These are phyloP conservation scores for Candida sphagnicola DNA, from an alignment of 805 yeast species.

Conservation along the genomic window DNA sequence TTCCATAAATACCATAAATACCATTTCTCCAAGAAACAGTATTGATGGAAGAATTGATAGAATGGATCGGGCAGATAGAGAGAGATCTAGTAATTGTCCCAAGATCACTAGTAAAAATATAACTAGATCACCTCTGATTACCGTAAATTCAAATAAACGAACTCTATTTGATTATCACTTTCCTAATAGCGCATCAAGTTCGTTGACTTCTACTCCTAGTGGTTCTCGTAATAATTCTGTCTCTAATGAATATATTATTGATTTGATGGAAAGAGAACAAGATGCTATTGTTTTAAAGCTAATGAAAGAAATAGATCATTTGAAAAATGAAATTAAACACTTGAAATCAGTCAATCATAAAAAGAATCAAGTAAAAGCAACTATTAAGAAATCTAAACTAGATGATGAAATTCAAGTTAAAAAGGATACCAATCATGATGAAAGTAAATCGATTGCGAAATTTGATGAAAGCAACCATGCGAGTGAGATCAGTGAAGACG, in stretches of 20 bases:
- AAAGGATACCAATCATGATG: constrained; percentile 2
- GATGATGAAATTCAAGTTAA: constrained; percentile 1
- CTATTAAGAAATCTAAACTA: background rate
- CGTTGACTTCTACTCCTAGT: constrained; percentile 1
- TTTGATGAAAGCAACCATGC: background rate
- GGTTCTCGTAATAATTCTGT: constrained; percentile 2
- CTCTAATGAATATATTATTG: constrained; percentile 48
- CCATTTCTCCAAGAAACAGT: constrained; percentile 1
- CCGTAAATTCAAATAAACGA: constrained; percentile 2
- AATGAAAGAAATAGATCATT: constrained; percentile 54
- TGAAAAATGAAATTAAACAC: constrained; percentile 51
- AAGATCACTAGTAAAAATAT: background rate
- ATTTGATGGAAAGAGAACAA: constrained; percentile 68
- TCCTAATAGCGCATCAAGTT: constrained; percentile 3
- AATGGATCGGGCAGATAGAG: background rate
- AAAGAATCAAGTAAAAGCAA: background rate
- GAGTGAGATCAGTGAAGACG: background rate
- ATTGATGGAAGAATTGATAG: background rate
- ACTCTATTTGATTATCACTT: constrained; percentile 3
- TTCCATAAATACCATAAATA: background rate
- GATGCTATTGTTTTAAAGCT: constrained; percentile 68
- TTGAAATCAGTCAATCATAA: constrained; percentile 19
- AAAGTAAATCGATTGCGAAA: background rate
- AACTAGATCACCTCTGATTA: background rate
- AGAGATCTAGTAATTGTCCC: background rate